These are phyloP conservation scores for Cordia subcordata DNA, from an alignment of 257 asterid species.

Conservation along the genomic window DNA sequence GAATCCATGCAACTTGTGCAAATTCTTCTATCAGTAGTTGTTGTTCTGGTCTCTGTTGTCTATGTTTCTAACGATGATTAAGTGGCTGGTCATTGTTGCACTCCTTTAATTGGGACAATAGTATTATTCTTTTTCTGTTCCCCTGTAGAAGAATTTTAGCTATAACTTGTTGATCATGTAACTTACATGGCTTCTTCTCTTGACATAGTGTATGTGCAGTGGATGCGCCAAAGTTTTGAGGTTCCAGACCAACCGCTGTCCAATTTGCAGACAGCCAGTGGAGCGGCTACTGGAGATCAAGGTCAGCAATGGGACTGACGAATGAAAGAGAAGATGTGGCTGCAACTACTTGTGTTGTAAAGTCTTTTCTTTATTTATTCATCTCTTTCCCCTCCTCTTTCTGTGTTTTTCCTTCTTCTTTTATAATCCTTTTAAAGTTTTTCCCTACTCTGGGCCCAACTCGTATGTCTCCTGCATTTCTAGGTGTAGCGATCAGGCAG, in stretches of 20 bases:
- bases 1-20: no score
- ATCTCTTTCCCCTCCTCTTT: neutral
- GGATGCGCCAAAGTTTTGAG: conserved; percentile 93
- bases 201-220: conserved; percentile 88
- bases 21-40: no score
- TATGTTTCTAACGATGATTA: no score
- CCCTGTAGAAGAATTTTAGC: no score
- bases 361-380: conserved; percentile 16
- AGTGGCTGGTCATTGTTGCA: no score
- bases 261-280: conserved; percentile 97
- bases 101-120: no score
- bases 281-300: conserved; percentile 96
- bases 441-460: conserved; percentile 3
- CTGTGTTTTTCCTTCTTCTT: neutral
- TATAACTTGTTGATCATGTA: neutral
- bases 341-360: conserved; percentile 26
- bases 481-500: conserved; percentile 28
- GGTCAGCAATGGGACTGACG: conserved; percentile 57
- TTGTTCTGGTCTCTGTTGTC: no score
- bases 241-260: conserved; percentile 93
- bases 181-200: conserved; percentile 5
- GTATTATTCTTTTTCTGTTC: no score
- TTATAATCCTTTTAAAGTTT: neutral
- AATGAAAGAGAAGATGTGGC: conserved; percentile 28
- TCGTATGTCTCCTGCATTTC: conserved; percentile 14